Base-by-base conservation (phyloP, 2,329 filamentous ascomycete genomes). In the Diplodia scrobiculata region DNA sequence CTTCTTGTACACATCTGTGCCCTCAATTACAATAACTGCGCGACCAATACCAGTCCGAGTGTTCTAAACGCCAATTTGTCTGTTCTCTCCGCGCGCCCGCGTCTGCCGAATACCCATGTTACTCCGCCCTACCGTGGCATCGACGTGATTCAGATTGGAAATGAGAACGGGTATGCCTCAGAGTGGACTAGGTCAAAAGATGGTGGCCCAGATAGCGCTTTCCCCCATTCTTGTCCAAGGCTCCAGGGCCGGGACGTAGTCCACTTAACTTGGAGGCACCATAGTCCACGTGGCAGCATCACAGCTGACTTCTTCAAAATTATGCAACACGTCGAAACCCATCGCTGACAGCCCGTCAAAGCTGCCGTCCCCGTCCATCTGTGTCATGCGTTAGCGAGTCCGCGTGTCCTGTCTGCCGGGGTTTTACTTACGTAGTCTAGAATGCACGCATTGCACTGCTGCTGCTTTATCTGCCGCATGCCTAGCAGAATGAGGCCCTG, bases 401-500 rank as follows among this genome's bases (percentile, higher is more conserved):
- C 74, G 69, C 74, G 80, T 69, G 77, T 72, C 69, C 65, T 65
- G 65, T 53, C 25, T 21, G n/a, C 52, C 67, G 67, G 13, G 41
- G 50, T 25, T 25, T 25, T 25, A n/a, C 89, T 82, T 79, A 95
- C 91, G 86, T 91, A 93, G 75, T 92, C 91, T 67, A 96, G 78
- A 54, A 96, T 81, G 63, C 89, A 90, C 67, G 87, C 87, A 69
- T 85, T 84, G 62, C 89, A 88, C 68, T 90, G 91, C 74, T 93
- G 86, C 71, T 86, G 86, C 77, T 93, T 94, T 76, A 92, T 90
- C 78, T 95, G 91, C 66, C 90, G 86, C 72, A 95, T 87, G 0
- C 90, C 91, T 79, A 96, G 86, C 68, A 96, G 78, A 14, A 91
- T 89, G 69, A 96, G 78, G 0, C 91, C 91, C 78, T 96, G 91